These are phyloP conservation scores for Scheffersomyces titani DNA, from an alignment of 1,139 yeast genomes.

Conservation along the genomic window DNA sequence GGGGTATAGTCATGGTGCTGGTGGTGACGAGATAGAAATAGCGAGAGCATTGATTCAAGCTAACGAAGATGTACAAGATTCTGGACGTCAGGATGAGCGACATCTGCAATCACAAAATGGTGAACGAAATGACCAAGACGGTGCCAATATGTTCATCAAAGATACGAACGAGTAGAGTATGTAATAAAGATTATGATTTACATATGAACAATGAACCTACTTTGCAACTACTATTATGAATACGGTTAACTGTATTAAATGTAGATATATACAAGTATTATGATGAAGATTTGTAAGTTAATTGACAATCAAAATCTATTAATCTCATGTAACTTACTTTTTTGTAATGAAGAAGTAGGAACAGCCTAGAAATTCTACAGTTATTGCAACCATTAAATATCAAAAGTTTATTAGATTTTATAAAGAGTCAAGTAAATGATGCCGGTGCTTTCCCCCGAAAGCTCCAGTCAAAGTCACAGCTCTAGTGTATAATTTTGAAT, in stretches of 20 bases:
- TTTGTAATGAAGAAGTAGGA: no score
- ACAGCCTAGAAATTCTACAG: no score
- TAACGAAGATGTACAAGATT: constrained; percentile 38
- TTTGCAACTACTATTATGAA: not conserved
- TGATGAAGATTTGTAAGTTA: not conserved
- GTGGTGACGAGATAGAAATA: constrained; percentile 60
- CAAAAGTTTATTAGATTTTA: not conserved
- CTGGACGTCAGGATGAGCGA: constrained; percentile 1
- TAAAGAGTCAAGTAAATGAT: not conserved
- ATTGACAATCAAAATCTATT: no score
- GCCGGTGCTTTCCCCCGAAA: not conserved
- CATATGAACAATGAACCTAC: not conserved
- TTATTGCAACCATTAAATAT: not conserved
- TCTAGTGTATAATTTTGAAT: constrained; percentile 2
- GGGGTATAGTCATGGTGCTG: constrained; percentile 50
- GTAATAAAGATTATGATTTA: not conserved
- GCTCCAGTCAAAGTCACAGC: not conserved
- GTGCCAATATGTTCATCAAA: constrained; percentile 30
- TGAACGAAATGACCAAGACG: constrained; percentile 15
- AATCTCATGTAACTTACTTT: no score
- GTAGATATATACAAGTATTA: not conserved
- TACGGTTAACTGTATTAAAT: not conserved
- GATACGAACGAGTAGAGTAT: constrained; percentile 8
- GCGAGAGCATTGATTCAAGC: constrained; percentile 69
- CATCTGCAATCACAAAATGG: constrained; percentile 4